These are phyloP conservation scores for Rhexocercosporidium sp. DNA, from an alignment of 2,329 filamentous ascomycete genomes.

Conservation along the genomic window DNA sequence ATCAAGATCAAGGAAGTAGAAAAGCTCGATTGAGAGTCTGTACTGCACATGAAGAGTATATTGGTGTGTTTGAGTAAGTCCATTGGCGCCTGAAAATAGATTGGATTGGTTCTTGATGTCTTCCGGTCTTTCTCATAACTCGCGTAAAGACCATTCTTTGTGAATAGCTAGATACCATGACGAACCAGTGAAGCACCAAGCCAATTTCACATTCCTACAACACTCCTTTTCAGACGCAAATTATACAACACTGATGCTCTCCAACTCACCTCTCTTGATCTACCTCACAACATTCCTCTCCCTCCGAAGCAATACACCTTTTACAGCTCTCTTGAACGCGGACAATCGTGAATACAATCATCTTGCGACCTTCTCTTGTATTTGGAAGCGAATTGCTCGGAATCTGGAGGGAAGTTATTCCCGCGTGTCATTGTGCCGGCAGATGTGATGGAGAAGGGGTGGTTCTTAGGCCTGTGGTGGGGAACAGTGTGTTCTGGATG, in stretches of 20 bases:
- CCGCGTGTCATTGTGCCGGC: background rate
- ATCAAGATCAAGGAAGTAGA: slow-evolving; percentile 43
- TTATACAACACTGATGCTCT: background rate
- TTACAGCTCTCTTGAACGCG: background rate
- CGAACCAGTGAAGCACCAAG: background rate
- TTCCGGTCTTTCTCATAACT: too few relatives aligned
- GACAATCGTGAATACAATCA: background rate
- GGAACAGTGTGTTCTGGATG: slow-evolving; percentile 64
- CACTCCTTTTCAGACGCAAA: background rate
- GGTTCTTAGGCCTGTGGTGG: slow-evolving; percentile 38
- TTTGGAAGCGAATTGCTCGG: background rate
- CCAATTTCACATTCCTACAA: background rate
- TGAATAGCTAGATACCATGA: too few relatives aligned
- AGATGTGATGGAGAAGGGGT: background rate
- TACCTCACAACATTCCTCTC: background rate
- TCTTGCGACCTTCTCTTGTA: background rate
- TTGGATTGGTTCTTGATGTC: background rate
- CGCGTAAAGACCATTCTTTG: background rate
- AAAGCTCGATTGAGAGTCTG: slow-evolving; percentile 1
- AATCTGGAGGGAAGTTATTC: background rate
- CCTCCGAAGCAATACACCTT: background rate
- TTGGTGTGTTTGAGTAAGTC: background rate
- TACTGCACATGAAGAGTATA: background rate
- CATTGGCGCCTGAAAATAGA: background rate
- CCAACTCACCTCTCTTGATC: background rate